Base-by-base conservation (phyloP, 768 basidiomycete genomes). In the Tubosaeta brunneosetosa region DNA sequence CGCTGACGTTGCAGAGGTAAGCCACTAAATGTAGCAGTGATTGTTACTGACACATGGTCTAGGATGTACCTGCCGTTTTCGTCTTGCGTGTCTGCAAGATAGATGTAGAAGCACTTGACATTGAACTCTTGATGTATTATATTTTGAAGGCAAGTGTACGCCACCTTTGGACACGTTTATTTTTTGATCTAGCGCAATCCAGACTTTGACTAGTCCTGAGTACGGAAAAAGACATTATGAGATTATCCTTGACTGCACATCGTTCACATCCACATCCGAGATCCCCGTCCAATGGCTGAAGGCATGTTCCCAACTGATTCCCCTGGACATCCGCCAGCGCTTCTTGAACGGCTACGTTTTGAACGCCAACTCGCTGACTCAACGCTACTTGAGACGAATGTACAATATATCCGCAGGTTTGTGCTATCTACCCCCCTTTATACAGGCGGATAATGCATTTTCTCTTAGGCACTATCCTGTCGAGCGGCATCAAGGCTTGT, bases 281-380 rank as follows among this genome's bases (percentile, higher is more conserved):
- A 73, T 92, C 8, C 91, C 92, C 0, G 71, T 88, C 9, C 85
- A 88, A 55, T 91, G 87, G 86, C 64, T 92, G 43, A 89, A 86
- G 66, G 86, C 82, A 49, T 85, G 86, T 53, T 78, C 83, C 12
- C 88, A 91, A 63, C 72, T 89, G 17, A 80, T 88, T 49, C 89
- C 91, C 6, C 65, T 67, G 25, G 88, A 92, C 53, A 78, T 91
- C 50, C 78, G 85, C 38, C 64, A 68, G 29, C 80, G 82, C n/a
- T 84, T 89, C 61, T 57, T 67, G 32, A 79, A 69, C 3, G 77
- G 83, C 14, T 82, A 87, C 56, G 80, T 93, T 43, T 64, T 93
- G 34, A 91, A 88, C 52, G 81, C 88, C 13, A 93, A 92, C 61
- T 71, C 75, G 3, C 69, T 84, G 49, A 83, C 85, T 0, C 81